These are phyloP conservation scores for Avena eriantha DNA, from an alignment of 176 grass and related monocot species.

Conservation along the genomic window DNA sequence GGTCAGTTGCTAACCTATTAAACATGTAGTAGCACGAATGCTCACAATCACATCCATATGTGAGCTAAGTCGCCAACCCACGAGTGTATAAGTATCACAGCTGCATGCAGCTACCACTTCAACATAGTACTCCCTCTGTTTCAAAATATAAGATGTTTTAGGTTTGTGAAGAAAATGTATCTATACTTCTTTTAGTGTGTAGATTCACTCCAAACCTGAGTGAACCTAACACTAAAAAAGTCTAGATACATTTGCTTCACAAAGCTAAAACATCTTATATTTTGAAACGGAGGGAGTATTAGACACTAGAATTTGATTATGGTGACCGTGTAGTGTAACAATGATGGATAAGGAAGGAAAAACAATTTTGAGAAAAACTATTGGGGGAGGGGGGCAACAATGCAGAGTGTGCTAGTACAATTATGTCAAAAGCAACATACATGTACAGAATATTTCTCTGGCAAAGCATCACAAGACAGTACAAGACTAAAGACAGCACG, in stretches of 20 bases:
- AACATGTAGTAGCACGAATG: background rate
- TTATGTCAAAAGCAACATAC: slow-evolving; percentile 8
- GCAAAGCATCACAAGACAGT: slow-evolving; percentile 12
- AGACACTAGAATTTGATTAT: background rate
- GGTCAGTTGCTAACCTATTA: background rate
- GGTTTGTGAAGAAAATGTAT: too few species aligned
- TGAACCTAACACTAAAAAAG: too few species aligned
- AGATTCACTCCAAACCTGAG: too few species aligned
- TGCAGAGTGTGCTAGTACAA: background rate
- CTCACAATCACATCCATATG: background rate
- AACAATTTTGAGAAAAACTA: background rate
- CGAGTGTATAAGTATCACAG: background rate
- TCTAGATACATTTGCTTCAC: too few species aligned
- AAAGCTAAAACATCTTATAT: too few species aligned
- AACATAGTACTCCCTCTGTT: too few species aligned
- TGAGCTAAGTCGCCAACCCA: background rate
- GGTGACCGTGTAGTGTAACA: background rate
- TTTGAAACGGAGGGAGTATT: too few species aligned
- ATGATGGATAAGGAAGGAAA: background rate
- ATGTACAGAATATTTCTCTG: slow-evolving; percentile 6
- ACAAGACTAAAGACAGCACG: slow-evolving; percentile 4
- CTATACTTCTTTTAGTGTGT: too few species aligned
- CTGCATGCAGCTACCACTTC: background rate
- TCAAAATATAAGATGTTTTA: too few species aligned
- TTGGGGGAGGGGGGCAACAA: background rate